Evolutionary conservation across 306 rosid species (phyloP), one percentile per base, ranked within the genome.

Genomic region (Senna siamea): DNA sequence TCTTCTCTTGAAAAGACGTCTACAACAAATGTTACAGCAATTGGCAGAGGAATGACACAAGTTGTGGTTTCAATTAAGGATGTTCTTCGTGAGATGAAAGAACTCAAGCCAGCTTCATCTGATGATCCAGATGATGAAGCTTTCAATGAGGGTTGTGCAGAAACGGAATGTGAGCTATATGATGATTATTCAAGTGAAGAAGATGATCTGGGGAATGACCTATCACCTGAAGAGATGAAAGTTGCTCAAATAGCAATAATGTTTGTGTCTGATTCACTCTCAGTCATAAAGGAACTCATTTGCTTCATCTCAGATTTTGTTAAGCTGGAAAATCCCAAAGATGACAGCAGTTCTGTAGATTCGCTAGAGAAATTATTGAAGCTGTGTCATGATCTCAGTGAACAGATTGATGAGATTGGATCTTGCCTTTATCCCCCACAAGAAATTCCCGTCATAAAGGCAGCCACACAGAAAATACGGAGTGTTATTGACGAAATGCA

Each of bases 371-470:
- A 87, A 58, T 59, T 95, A 73, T 88, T 92, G 79, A 87, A 76
- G 80, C 82, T 85, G 59, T 84, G 92, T 78, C 86, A 78, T 48
- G 93, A 82, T 56, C 82, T 92, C 8, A 87, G 96, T 23, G 65
- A 43, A 20, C 87, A 88, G 84, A 81, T 92, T 26, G 99, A 95
- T 58, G 98, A 92, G 75, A 82, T 95, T 72, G 98, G 98, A 76
- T 96, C 96, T 73, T 85, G 90, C 75, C 89, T 92, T 70, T 95
- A 95, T 53, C 98, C 96, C 43, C 99, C 99, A 0, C 99, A 94
- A 66, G 99, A 89, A 81, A 69, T 79, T 81, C 56, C 82, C 47
- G 65, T 80, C 65, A 86, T 95, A 53, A 67, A 80, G 48, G 78
- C 73, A 35, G 80, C 87, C 51, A 53, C 52, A 11, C 82, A 86